Base-by-base conservation (phyloP, 345 rosid species). In the Populus nigra region DNA sequence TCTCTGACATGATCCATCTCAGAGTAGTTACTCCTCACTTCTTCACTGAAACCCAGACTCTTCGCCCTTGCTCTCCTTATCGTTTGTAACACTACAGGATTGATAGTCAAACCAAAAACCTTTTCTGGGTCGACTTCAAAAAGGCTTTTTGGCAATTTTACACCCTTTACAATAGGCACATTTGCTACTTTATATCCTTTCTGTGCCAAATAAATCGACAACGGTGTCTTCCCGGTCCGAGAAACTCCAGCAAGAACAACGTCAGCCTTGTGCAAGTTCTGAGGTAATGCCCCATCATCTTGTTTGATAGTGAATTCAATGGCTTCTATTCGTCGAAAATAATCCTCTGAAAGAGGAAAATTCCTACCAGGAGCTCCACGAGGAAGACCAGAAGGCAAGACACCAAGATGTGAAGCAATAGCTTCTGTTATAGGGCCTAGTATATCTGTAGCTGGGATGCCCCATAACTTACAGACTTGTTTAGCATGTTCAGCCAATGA, bases 221-320 rank as follows among this genome's bases (percentile, higher is more conserved):
- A 83, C 0, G 97, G 96, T 6, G 96, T 93, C 88, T 95, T 95
- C 65, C 93, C 93, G 20, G 96, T 90, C 13, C 96, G 89, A 35
- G 99, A 93, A 75, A 95, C 96, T 27, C 97, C 94, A 0, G 91
- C 85, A 65, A 95, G 96, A 76, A 93, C 80, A 65, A 92, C 88
- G 77, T 92, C 93, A 22, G 93, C 92, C 72, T 87, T 89, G 66
- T 77, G 81, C 85, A 95, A 83, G 85, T 93, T 92, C 65, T 88
- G 82, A 0, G 98, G 99, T 29, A 92, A 76, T 25, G 91, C 92
- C 16, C 96, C 98, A 43, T 95, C 98, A 77, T 91, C 99, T 74
- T 92, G 94, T 86, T 92, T 92, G 85, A 93, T 92, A 0, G 94
- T 95, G 84, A 95, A 95, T 68, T 95, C 97, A 63, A 93, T 87